phyloP scores from a whole-genome alignment of 2,329 filamentous ascomycete genomes.

The Cercospora nicotianae region DNA sequence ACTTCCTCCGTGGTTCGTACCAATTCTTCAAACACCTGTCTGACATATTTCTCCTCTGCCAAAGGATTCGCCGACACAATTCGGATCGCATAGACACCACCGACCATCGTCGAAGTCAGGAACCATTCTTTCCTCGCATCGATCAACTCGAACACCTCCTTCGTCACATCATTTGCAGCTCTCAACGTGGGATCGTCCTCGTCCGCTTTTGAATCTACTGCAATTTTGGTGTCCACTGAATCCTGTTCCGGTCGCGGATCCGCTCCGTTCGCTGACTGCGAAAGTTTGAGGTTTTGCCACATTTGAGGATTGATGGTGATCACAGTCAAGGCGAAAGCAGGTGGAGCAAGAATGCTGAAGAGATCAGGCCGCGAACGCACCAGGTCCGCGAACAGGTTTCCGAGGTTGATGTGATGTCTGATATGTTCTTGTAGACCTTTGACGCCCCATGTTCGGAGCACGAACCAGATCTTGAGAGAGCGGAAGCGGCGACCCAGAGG shows the following conservation, averaged over 20 bases:
- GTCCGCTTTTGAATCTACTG: not conserved
- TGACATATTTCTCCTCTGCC: conserved; percentile 70
- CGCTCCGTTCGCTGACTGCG: conserved; percentile 32
- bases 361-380: conserved; percentile 63
- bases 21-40: conserved; percentile 71
- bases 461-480: conserved; percentile 92
- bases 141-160: conserved; percentile 71
- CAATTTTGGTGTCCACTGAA: conserved; percentile 23
- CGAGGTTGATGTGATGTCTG: conserved; percentile 64
- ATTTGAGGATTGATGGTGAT: conserved; percentile 61
- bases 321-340: conserved; percentile 76
- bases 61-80: conserved; percentile 72
- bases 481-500: conserved; percentile 87
- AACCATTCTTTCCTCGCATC: conserved; percentile 77
- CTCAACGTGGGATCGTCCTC: conserved; percentile 48
- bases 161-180: conserved; percentile 67
- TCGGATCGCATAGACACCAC: conserved; percentile 73
- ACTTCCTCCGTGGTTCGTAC: conserved; percentile 63
- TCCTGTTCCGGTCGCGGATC: conserved; percentile 36
- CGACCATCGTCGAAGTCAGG: conserved; percentile 74
- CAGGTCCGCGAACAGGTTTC: conserved; percentile 67
- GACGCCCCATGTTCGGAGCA: conserved; percentile 78
- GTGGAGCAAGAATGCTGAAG: conserved; percentile 72
- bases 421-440: conserved; percentile 74
- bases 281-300: conserved; percentile 32